These are phyloP conservation scores for Didymella glomerata DNA, from an alignment of 2,329 filamentous ascomycete species.

Conservation along the genomic window DNA sequence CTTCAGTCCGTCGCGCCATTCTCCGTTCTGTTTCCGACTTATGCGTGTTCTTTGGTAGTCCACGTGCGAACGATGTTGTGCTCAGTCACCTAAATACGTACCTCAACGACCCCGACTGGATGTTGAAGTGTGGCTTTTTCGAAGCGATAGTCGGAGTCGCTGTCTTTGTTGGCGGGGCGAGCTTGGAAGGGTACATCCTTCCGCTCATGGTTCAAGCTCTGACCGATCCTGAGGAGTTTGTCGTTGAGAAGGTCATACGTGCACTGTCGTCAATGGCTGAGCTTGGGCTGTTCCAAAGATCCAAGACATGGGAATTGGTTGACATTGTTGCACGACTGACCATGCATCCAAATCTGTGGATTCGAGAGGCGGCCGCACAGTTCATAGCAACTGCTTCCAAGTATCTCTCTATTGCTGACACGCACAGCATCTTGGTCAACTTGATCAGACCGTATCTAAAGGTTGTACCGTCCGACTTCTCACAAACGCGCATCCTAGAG, in stretches of 20 bases:
- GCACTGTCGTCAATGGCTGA: conserved; percentile 88
- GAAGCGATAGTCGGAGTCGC: conserved; percentile 94
- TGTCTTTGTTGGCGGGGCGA: conserved; percentile 86
- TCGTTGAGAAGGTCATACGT: conserved; percentile 88
- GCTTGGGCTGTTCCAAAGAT: conserved; percentile 84
- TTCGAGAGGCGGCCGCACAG: conserved; percentile 85
- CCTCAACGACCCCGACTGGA: conserved; percentile 95
- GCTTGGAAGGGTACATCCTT: conserved; percentile 92
- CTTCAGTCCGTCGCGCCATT: conserved; percentile 88
- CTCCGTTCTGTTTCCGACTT: conserved; percentile 89
- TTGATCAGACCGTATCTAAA: conserved; percentile 84
- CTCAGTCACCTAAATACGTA: conserved; percentile 97
- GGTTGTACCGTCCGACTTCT: conserved; percentile 71
- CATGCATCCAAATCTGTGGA: conserved; percentile 95
- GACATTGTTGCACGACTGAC: conserved; percentile 85
- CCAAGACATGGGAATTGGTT: conserved; percentile 86
- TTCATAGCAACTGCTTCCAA: conserved; percentile 81
- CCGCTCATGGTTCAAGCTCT: conserved; percentile 95
- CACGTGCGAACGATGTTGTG: conserved; percentile 94
- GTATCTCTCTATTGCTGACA: conserved; percentile 80
- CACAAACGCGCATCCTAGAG: conserved; percentile 79
- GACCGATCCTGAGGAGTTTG: conserved; percentile 91
- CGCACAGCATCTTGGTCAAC: conserved; percentile 82
- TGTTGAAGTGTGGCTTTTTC: conserved; percentile 95
- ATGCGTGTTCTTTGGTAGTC: conserved; percentile 92